Evolutionary conservation across 495 filamentous ascomycete species (phyloP), one percentile per base, ranked within the genome.

Genomic region (Bathelium albidoporum): DNA sequence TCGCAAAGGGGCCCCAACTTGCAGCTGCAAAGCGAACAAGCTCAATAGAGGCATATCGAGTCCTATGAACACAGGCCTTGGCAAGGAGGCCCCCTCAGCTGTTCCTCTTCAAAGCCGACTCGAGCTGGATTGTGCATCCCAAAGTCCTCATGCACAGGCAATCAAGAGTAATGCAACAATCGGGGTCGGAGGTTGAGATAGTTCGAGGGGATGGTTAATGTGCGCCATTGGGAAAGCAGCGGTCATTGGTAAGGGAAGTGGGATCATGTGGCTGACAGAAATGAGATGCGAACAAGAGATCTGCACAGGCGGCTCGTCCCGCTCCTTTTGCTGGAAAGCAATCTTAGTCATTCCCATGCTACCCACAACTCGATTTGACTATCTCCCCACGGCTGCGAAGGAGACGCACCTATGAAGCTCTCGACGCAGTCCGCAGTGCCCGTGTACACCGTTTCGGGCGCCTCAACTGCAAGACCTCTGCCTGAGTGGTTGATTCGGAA

Each of bases 401-500:
- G 22, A 55, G 16, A 31, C 16, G 32, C 4, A 1, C 29, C 34
- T 20, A 96, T 96, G 91, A 93, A 92, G 80, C 81, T 96, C 71
- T 88, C 89, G 29, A 93, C 89, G 66, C 87, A 90, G 62, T 90
- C 90, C 58, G 82, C 88, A 45, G 89, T 97, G 53, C 91, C 93
- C 2, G 93, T 98, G 9, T 98, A 99, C 72, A 99, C 95, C 53
- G 88, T 99, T 72, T 89, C 93, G 24, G 95, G 95, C 60, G 89
- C 90, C 10, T 89, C 91, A 34, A 95, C 93, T 12, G 88, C 93
- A 5, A 82, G 94, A 16, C 89, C 91, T 29, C 83, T 99, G 2
- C 95, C 95, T 59, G 95, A 99, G 78, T 99, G 95, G 84, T 87
- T 97, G 61, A 87, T 90, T 14, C 83, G 91, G 64, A 90, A 92